Conservation (phyloP, 23 red algal species). For the Gracilaria domingensis region DNA sequence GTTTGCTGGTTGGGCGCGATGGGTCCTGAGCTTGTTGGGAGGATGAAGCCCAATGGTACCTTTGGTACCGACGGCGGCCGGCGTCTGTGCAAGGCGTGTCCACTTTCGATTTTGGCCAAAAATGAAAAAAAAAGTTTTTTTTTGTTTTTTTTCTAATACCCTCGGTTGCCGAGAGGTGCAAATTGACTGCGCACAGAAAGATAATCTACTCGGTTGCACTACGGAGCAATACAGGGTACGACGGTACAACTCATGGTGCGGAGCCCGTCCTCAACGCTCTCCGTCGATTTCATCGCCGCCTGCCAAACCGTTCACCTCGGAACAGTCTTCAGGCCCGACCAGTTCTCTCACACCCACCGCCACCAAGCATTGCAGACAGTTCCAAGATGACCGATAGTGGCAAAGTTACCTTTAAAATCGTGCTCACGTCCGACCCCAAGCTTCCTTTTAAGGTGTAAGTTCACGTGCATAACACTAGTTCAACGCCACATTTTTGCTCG, state of each 20-base stretch:
- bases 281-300: too few species aligned
- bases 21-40: not conserved
- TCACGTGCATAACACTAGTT: not conserved
- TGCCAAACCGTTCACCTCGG: not conserved
- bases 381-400: constrained; percentile 46
- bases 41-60: not conserved
- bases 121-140: not conserved
- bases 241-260: too few species aligned
- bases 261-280: too few species aligned
- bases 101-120: not conserved
- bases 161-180: too few species aligned
- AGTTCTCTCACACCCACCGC: too few species aligned
- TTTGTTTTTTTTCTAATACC: too few species aligned
- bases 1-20: not conserved
- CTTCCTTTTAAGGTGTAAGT: constrained; percentile 91
- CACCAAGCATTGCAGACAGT: not conserved
- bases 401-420: constrained; percentile 93
- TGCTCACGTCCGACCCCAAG: constrained; percentile 89
- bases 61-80: not conserved
- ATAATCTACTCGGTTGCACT: too few species aligned
- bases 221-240: too few species aligned
- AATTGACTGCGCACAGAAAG: not conserved
- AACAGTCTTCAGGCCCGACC: not conserved
- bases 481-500: not conserved
- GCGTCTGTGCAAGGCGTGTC: not conserved